Evolutionary conservation across 805 yeast species (phyloP), one percentile per base, ranked within the genome.

Genomic region (Metschnikowia amazonensis): DNA sequence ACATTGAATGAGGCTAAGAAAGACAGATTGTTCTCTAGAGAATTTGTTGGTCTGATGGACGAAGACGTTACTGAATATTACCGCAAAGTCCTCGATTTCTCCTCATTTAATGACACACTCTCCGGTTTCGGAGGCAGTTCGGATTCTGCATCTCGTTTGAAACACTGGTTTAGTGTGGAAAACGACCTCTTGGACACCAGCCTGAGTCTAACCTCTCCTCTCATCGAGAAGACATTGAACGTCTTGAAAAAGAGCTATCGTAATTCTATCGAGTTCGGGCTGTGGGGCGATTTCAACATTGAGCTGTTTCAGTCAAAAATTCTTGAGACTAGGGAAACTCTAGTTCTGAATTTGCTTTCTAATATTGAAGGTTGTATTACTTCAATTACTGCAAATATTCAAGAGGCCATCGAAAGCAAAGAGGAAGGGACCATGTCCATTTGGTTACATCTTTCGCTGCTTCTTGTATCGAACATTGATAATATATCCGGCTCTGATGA

Each of bases 1-100:
- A 3, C 44, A 37, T 25, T 27, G 27, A 9, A 21, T 18, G 5
- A 39, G 13, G 5, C n/a, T 13, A 2, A 20, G 30, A n/a, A 24
- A 3, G 16, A 23, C 5, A 39, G 34, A n/a, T 43, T 58, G 10
- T 60, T 62, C 47, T 49, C 66, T 0, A 36, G 44, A 4, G 58
- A 58, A 11, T 45, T 64, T 32, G 52, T 60, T 9, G 16, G 23
- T 21, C 42, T 39, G 28, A 39, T 39, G 21, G 49, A 49, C 13
- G 24, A n/a, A 5, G 38, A 49, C 13, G 23, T 41, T 2, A 38
- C 45, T 3, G 53, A 49, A 3, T 70, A 70, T 45, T 60, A 68
- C 25, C 48, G 51, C 7, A 37, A 42, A n/a, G 48, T 49, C 3
- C 36, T 54, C 5, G 29, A 34, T 2, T 25, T 47, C 20, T 44